These are phyloP conservation scores for Suillus subluteus DNA, from an alignment of 768 basidiomycete species.

Conservation along the genomic window DNA sequence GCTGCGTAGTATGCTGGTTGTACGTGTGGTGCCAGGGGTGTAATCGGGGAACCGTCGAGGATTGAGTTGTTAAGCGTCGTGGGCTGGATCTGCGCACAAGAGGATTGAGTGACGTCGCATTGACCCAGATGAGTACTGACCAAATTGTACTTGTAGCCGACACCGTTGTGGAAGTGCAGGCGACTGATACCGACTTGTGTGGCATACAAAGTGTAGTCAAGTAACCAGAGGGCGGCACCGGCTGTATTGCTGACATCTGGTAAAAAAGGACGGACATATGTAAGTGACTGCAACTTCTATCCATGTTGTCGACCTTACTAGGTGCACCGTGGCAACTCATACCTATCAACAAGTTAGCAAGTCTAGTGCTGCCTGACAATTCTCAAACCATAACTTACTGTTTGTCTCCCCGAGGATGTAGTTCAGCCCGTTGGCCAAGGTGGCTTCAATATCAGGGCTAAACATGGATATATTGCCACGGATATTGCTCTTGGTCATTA, in stretches of 20 bases:
- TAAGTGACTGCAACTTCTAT: neutral
- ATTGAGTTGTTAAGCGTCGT: slow-evolving; percentile 58
- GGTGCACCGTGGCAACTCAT: slow-evolving; percentile 44
- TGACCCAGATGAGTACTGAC: slow-evolving; percentile 33
- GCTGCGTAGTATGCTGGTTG: slow-evolving; percentile 71
- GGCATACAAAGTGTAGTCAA: slow-evolving; percentile 68
- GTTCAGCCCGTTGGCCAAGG: slow-evolving; percentile 46
- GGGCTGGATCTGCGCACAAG: slow-evolving; percentile 63
- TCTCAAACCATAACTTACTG: slow-evolving; percentile 41
- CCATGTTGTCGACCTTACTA: slow-evolving; percentile 12
- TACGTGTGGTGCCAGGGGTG: slow-evolving; percentile 60
- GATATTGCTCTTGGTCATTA: slow-evolving; percentile 65
- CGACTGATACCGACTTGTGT: slow-evolving; percentile 56
- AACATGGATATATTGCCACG: slow-evolving; percentile 59
- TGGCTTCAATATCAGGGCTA: slow-evolving; percentile 55
- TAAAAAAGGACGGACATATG: slow-evolving; percentile 14
- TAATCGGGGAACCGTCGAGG: slow-evolving; percentile 53
- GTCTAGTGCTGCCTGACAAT: slow-evolving; percentile 1
- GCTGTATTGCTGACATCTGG: slow-evolving; percentile 67
- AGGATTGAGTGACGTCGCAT: neutral
- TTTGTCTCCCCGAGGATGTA: slow-evolving; percentile 71
- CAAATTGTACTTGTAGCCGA: slow-evolving; percentile 74
- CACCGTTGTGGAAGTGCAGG: slow-evolving; percentile 66
- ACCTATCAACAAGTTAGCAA: slow-evolving; percentile 15
- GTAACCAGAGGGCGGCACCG: slow-evolving; percentile 70